Evolutionary conservation across 108 stramenopile genomes (phyloP).

Genomic region (Pseudonitzschia multistriata): DNA sequence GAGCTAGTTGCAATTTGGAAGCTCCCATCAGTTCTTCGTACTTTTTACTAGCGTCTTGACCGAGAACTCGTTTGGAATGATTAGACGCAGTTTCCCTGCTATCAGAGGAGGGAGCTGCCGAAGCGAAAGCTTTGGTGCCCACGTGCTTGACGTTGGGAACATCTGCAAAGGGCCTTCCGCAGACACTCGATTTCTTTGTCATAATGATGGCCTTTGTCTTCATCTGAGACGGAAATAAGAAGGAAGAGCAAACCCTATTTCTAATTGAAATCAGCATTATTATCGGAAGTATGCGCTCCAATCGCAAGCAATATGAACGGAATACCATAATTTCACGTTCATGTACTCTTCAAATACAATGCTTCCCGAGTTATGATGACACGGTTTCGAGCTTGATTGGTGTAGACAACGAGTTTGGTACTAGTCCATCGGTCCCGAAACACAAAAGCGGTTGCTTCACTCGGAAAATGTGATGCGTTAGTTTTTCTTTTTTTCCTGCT

Average conservation of each 20-base stretch:
- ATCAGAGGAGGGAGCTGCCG: neutral
- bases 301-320: neutral
- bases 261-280: slow-evolving; percentile 1
- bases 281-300: neutral
- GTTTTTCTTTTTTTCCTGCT: too few relatives aligned
- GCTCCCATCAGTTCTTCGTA: slow-evolving; percentile 7
- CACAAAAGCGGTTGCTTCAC: too few relatives aligned
- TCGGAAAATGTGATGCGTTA: too few relatives aligned
- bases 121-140: neutral
- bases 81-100: neutral
- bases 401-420: too few relatives aligned
- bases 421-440: too few relatives aligned
- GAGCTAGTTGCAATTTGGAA: slow-evolving; percentile 82
- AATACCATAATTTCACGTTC: slow-evolving; percentile 1
- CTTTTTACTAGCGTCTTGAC: neutral
- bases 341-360: neutral
- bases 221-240: neutral
- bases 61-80: neutral
- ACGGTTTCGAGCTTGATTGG: neutral
- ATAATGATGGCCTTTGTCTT: neutral
- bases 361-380: neutral
- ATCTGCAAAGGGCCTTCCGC: neutral
- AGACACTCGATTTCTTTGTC: neutral
- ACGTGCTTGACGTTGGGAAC: neutral
- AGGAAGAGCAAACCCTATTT: slow-evolving; percentile 1